phyloP scores from a whole-genome alignment of 352 stramenopile species.

The Thalassiosira allenii region DNA sequence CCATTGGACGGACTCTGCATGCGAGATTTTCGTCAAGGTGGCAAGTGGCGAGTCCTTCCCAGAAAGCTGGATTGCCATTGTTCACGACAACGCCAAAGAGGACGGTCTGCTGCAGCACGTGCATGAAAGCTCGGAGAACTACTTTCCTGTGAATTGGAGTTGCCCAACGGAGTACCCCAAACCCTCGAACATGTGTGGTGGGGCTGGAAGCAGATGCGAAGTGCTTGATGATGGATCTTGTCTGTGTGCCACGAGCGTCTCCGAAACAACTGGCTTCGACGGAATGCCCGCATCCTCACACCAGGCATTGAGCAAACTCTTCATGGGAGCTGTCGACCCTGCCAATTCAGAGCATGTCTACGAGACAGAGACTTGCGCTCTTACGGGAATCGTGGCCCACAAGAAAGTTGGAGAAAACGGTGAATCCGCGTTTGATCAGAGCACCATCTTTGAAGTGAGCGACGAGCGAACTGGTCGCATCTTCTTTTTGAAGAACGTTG shows the following conservation, averaged over 20 bases:
- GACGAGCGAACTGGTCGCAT: slow-evolving; percentile 5
- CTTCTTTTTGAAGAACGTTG: slow-evolving; percentile 29
- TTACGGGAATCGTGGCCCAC: slow-evolving; percentile 12
- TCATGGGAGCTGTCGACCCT: slow-evolving; percentile 6
- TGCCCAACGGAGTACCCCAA: slow-evolving; percentile 7
- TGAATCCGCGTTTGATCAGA: slow-evolving; percentile 11
- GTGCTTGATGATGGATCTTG: slow-evolving; percentile 12
- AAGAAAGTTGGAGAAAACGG: slow-evolving; percentile 11
- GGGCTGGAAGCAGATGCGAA: slow-evolving; percentile 12
- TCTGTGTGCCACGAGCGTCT: slow-evolving; percentile 4
- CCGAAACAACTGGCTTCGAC: slow-evolving; percentile 7
- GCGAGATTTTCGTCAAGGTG: slow-evolving; percentile 18
- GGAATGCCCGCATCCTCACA: background rate
- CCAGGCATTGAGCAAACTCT: slow-evolving; percentile 8
- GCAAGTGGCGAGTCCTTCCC: slow-evolving; percentile 2
- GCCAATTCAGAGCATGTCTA: background rate
- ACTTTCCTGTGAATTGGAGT: slow-evolving; percentile 10
- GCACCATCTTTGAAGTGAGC: slow-evolving; percentile 22
- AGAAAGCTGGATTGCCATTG: slow-evolving; percentile 8
- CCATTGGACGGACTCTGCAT: slow-evolving; percentile 7
- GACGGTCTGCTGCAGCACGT: slow-evolving; percentile 1
- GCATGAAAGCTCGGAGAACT: slow-evolving; percentile 3
- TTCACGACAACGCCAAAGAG: background rate
- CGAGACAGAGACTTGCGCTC: background rate
- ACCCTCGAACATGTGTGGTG: slow-evolving; percentile 2